Conservation (phyloP, 1,139 yeast genomes). For the Magnusiomyces suaveolens region DNA sequence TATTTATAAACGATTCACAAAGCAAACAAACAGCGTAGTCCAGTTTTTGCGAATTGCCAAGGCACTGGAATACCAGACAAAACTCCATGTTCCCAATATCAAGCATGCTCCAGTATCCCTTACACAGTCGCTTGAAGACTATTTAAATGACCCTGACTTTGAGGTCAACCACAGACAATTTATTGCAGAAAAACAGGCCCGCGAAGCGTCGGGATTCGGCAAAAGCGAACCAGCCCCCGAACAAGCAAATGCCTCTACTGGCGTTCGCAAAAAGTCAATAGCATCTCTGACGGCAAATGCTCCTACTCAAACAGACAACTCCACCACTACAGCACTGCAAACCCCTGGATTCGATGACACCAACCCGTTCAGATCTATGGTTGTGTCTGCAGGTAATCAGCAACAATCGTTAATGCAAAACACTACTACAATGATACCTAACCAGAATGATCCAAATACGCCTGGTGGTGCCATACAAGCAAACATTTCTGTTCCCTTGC, state of each 20-base stretch:
- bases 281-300: neutral
- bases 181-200: constrained; percentile 50
- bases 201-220: constrained; percentile 19
- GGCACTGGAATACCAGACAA: constrained; percentile 76
- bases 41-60: constrained; percentile 83
- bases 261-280: neutral
- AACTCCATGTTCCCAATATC: constrained; percentile 86
- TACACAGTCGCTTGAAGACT: constrained; percentile 81
- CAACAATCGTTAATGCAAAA: constrained; percentile 3
- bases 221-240: constrained; percentile 13
- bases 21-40: constrained; percentile 79
- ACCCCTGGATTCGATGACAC: neutral
- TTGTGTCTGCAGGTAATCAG: constrained; percentile 1
- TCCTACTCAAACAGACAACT: neutral
- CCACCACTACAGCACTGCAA: neutral
- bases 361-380: constrained; percentile 2
- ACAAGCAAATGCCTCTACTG: constrained; percentile 1
- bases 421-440: constrained; percentile 2
- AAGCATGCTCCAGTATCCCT: constrained; percentile 97
- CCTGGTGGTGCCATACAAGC: constrained; percentile 20
- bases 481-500: constrained; percentile 17
- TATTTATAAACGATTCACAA: constrained; percentile 76
- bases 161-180: constrained; percentile 72
- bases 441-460: constrained; percentile 13
- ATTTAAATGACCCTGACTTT: constrained; percentile 76